phyloP scores from a whole-genome alignment of 345 rosid genomes.

The Psidium guajava region DNA sequence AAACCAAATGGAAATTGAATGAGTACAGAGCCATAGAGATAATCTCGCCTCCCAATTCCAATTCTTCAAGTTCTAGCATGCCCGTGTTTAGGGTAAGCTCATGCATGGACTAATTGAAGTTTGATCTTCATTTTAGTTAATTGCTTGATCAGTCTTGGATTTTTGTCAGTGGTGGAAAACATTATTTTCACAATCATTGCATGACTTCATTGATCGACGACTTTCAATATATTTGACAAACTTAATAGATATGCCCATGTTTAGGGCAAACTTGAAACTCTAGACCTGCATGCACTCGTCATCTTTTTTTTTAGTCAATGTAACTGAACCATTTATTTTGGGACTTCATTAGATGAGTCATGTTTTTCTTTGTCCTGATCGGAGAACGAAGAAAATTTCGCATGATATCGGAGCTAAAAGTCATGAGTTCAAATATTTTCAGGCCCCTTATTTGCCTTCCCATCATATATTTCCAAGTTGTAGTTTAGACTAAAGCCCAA shows the following conservation, averaged over 20 bases:
- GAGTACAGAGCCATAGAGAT: conserved; percentile 67
- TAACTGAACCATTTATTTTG: not conserved
- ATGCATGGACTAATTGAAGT: too few species aligned
- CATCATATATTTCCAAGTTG: not conserved
- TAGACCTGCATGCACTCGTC: not conserved
- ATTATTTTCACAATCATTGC: not conserved
- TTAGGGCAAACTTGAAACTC: not conserved
- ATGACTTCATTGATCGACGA: not conserved
- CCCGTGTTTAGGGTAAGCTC: not conserved
- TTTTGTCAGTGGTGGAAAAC: not conserved
- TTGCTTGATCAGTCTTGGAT: not conserved
- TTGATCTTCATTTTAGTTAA: not conserved
- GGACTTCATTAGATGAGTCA: not conserved
- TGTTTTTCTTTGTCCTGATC: not conserved
- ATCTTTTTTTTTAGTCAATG: not conserved
- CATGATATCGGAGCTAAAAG: too few species aligned
- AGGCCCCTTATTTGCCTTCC: not conserved
- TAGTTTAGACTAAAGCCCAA: not conserved
- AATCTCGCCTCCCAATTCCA: not conserved
- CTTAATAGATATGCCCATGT: not conserved
- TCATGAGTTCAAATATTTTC: not conserved
- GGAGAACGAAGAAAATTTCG: not conserved
- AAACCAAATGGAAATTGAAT: not conserved
- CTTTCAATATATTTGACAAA: not conserved
- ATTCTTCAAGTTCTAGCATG: not conserved